Base-by-base conservation (phyloP, 805 yeast species). In the Candida quercuum region DNA sequence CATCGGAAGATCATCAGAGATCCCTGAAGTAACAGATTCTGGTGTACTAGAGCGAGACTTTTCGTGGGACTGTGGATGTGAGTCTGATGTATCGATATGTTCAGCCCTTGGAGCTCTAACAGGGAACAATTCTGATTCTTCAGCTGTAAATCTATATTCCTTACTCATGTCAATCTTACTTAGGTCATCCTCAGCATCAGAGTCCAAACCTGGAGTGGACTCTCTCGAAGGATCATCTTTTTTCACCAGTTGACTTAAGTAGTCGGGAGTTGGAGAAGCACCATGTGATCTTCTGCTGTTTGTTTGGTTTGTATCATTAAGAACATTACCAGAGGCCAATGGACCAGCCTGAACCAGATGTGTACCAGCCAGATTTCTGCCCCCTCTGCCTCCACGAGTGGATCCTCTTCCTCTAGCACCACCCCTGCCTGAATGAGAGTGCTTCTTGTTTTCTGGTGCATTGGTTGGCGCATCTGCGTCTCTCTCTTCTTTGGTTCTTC, bases 401-500 rank as follows among this genome's bases (percentile, higher is more conserved):
- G 39, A 44, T 13, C 56, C 45, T 25, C 54, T 45, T 2, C 47
- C 44, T 21, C 42, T 35, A 9, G 48, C 41, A 14, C 15, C 26
- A 15, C 43, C 40, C 8, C 41, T 29, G 13, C 31, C 23, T 5
- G 45, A 40, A 12, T 34, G 35, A 10, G 35, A 29, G 4, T 32
- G 36, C 12, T 23, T 32, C 22, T 33, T 38, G 5, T 35, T 39
- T 1, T 43, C 47, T 15, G 48, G 42, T 5, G 32, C 43, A 30
- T 31, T 36, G 6, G 33, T 35, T 5, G 88, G 87, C 0, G 88
- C 89, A 38, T 76, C 74, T 20, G 84, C 78, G 17, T 78, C 95
- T 57, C 96, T 68, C 49, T 87, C 96, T 48, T 85, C 89, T 48
- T 86, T 81, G 10, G 87, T 65, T 56, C 86, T 78, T 60, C 97